A percentile compares a stretch with the other conserved stretches of the same genome.
phyloP scores from a whole-genome alignment of 202 grass and related monocot species.

The Musa balbisiana region DNA sequence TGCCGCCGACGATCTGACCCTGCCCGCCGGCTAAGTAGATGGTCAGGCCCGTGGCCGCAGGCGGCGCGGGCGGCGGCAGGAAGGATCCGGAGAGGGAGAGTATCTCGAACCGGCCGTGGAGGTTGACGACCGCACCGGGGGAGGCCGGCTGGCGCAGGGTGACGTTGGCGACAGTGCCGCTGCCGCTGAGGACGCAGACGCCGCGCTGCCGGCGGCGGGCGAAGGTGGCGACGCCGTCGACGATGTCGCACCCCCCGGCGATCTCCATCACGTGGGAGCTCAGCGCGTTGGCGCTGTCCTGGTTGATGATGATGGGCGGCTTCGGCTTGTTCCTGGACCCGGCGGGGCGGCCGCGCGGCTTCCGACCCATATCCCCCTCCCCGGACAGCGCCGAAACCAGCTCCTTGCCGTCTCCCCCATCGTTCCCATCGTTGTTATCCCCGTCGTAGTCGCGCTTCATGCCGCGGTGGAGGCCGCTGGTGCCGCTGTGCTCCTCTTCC shows the following conservation, averaged over 20 bases:
- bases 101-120: too few relatives aligned
- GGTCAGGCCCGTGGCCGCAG: not conserved
- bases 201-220: too few relatives aligned
- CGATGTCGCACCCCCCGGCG: too few relatives aligned
- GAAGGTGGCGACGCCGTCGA: too few relatives aligned
- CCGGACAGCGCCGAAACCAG: not conserved
- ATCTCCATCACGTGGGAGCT: not conserved
- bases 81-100: too few relatives aligned
- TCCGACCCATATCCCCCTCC: not conserved
- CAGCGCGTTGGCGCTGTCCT: constrained; percentile 6
- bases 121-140: not conserved
- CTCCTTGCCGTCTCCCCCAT: not conserved
- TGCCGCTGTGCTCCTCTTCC: not conserved
- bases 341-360: not conserved
- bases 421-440: not conserved
- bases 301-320: not conserved
- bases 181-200: not conserved
- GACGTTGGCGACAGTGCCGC: not conserved
- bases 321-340: not conserved
- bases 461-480: not conserved
- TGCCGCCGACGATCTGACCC: too few relatives aligned
- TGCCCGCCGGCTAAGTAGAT: not conserved
- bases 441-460: not conserved
- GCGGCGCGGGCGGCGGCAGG: not conserved
- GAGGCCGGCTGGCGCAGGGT: not conserved